phyloP scores from a whole-genome alignment of 192 early-diverging fungal genomes.

The Entomortierella lignicola region DNA sequence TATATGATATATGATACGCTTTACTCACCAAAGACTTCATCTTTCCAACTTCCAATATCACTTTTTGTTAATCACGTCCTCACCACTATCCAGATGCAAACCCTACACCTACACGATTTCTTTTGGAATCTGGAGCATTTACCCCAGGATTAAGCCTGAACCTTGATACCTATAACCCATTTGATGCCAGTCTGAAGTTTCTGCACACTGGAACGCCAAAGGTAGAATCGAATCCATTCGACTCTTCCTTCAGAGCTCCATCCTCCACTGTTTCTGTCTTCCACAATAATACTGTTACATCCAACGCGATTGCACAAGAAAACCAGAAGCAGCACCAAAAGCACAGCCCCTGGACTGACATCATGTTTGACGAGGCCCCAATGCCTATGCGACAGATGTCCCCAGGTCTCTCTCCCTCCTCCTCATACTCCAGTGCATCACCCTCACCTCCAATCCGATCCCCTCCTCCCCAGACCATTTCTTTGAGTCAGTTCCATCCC shows the following conservation, averaged over 20 bases:
- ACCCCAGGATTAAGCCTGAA: constrained; percentile 39
- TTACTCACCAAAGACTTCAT: constrained; percentile 4
- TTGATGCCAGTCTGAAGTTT: constrained; percentile 39
- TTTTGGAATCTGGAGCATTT: constrained; percentile 48
- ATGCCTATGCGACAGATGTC: constrained; percentile 39
- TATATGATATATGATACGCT: constrained; percentile 1
- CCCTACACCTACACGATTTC: constrained; percentile 49
- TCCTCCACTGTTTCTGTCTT: constrained; percentile 7
- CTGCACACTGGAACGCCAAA: constrained; percentile 39
- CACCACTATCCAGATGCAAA: constrained; percentile 19
- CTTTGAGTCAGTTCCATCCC: not conserved
- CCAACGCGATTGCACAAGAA: not conserved
- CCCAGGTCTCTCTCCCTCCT: constrained; percentile 28
- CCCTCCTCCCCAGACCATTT: constrained; percentile 5
- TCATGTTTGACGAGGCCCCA: constrained; percentile 19
- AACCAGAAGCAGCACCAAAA: not conserved
- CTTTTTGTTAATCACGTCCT: not conserved
- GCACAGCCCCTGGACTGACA: constrained; percentile 23
- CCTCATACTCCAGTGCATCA: constrained; percentile 10
- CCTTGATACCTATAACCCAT: constrained; percentile 41
- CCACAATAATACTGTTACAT: not conserved
- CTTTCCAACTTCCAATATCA: not conserved
- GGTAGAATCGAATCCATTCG: constrained; percentile 41
- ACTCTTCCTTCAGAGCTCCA: constrained; percentile 27
- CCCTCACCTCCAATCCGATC: constrained; percentile 30